Conservation (phyloP, 257 asterid species). For the Solanum appendiculatum region DNA sequence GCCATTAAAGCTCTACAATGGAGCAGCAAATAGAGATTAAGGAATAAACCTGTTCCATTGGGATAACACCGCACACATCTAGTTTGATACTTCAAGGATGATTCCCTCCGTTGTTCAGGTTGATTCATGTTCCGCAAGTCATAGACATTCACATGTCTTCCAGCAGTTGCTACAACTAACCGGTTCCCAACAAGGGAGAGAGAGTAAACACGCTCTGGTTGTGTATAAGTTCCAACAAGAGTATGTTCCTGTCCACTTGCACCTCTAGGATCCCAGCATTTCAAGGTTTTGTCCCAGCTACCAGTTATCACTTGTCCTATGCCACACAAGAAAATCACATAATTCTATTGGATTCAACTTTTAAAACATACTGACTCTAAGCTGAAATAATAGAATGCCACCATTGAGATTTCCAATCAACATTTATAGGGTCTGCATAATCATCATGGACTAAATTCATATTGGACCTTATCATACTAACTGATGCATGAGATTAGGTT, state of each 20-base stretch:
- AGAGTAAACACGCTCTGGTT: slow-evolving; percentile 98
- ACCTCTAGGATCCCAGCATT: slow-evolving; percentile 99
- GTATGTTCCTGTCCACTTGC: slow-evolving; percentile 87
- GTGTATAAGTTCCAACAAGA: slow-evolving; percentile 72
- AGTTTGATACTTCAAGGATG: slow-evolving; percentile 90
- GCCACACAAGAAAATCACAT: neutral
- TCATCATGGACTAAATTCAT: neutral
- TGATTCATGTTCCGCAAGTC: slow-evolving; percentile 93
- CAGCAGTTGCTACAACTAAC: slow-evolving; percentile 92
- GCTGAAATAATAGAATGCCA: neutral
- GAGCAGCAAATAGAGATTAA: slow-evolving; percentile 2
- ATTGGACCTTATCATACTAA: neutral
- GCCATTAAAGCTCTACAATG: neutral
- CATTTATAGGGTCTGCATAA: neutral
- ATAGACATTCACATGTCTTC: slow-evolving; percentile 91
- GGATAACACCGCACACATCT: slow-evolving; percentile 93
- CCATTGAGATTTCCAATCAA: neutral
- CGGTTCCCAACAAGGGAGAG: slow-evolving; percentile 84
- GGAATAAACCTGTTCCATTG: slow-evolving; percentile 71
- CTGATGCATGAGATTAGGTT: neutral
- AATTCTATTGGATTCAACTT: neutral
- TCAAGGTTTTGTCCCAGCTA: slow-evolving; percentile 93
- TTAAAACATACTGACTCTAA: neutral
- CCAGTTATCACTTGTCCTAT: slow-evolving; percentile 98
- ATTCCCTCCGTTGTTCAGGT: slow-evolving; percentile 90